Evolutionary conservation across 202 grass and related monocot species (phyloP).

Genomic region (Setaria viridis): DNA sequence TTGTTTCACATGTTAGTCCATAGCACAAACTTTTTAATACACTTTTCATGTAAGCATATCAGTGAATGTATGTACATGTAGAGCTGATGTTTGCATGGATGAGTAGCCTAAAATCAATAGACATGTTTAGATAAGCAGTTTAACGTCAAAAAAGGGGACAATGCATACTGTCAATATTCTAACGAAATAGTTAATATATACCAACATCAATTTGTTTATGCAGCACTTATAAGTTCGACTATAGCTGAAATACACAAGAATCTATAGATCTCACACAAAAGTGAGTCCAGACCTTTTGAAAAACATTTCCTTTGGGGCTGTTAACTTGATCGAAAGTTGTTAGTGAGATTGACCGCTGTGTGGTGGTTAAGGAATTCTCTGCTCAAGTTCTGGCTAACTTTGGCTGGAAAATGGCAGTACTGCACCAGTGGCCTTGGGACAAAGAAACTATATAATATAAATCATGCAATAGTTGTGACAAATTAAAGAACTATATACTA

Average conservation of each 20-base stretch:
- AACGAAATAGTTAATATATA: neutral
- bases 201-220: neutral
- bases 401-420: neutral
- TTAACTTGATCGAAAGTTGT: neutral
- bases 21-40: neutral
- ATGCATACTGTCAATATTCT: neutral
- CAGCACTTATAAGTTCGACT: neutral
- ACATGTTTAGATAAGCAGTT: neutral
- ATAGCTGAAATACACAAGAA: neutral
- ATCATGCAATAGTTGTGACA: neutral
- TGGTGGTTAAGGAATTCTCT: neutral
- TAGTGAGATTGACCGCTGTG: neutral
- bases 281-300: neutral
- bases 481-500: neutral
- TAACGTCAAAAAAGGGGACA: neutral
- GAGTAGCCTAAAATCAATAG: neutral
- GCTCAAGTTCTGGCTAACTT: neutral
- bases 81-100: neutral
- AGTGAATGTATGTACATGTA: neutral
- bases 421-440: neutral
- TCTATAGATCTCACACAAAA: neutral
- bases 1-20: neutral
- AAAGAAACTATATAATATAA: neutral
- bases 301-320: neutral
- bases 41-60: neutral